Evolutionary conservation across 768 basidiomycete genomes (phyloP).

Genomic region (Porphyrellus cyaneotinctus): DNA sequence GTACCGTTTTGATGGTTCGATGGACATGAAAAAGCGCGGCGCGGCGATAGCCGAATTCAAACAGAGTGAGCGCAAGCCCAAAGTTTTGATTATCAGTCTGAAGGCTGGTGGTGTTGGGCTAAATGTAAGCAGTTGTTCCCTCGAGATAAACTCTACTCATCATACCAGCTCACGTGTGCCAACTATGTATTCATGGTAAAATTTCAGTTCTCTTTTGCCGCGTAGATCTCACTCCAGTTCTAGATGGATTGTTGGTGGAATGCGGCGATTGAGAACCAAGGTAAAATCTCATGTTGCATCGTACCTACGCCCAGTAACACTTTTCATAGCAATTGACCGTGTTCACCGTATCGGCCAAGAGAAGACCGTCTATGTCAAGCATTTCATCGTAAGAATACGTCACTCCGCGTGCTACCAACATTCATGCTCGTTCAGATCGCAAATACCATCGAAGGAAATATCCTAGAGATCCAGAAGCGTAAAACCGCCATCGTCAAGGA

Average conservation of each 20-base stretch:
- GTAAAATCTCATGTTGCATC: slow-evolving; percentile 28
- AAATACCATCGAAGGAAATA: slow-evolving; percentile 75
- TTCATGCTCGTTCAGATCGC: slow-evolving; percentile 44
- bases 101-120: slow-evolving; percentile 93
- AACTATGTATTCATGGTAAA: slow-evolving; percentile 85
- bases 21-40: slow-evolving; percentile 80
- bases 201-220: background rate
- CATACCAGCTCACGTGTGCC: slow-evolving; percentile 61
- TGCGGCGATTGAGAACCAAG: slow-evolving; percentile 77
- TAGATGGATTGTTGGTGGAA: slow-evolving; percentile 97
- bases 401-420: background rate
- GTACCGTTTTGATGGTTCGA: slow-evolving; percentile 87
- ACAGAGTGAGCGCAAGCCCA: slow-evolving; percentile 60
- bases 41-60: slow-evolving; percentile 78
- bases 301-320: slow-evolving; percentile 3
- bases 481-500: slow-evolving; percentile 86
- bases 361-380: slow-evolving; percentile 76
- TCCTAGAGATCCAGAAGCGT: slow-evolving; percentile 76
- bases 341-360: slow-evolving; percentile 85
- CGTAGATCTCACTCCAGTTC: slow-evolving; percentile 1
- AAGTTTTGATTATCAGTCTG: slow-evolving; percentile 72
- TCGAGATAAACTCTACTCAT: background rate
- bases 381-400: slow-evolving; percentile 64
- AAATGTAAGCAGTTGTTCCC: slow-evolving; percentile 49
- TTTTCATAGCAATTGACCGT: slow-evolving; percentile 70